These are phyloP conservation scores for Pythium chondricola DNA, from an alignment of 352 stramenopile genomes.

Conservation along the genomic window DNA sequence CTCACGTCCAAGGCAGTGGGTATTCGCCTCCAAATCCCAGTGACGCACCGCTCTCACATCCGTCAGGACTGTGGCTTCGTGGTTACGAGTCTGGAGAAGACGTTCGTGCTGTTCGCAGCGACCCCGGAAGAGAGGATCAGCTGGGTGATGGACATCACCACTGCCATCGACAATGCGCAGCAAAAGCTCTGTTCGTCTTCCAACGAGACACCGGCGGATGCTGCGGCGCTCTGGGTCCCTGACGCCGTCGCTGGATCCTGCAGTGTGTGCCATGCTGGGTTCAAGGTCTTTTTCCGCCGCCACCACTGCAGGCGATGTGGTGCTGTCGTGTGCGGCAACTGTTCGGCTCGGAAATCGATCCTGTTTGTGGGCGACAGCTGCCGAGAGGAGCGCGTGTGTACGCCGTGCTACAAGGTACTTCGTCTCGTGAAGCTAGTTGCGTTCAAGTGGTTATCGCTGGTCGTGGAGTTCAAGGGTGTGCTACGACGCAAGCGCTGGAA, in stretches of 20 bases:
- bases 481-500: slow-evolving; percentile 62
- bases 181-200: slow-evolving; percentile 16
- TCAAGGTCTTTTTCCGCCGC: slow-evolving; percentile 71
- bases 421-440: slow-evolving; percentile 57
- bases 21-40: slow-evolving; percentile 50
- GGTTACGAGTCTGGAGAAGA: slow-evolving; percentile 77
- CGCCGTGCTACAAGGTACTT: slow-evolving; percentile 57
- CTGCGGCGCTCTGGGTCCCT: slow-evolving; percentile 69
- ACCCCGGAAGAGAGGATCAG: slow-evolving; percentile 33
- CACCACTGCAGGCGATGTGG: slow-evolving; percentile 81
- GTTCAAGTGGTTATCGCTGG: slow-evolving; percentile 55
- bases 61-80: slow-evolving; percentile 62
- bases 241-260: slow-evolving; percentile 61
- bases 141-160: slow-evolving; percentile 54
- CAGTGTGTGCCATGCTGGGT: slow-evolving; percentile 56
- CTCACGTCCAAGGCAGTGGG: slow-evolving; percentile 67
- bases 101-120: slow-evolving; percentile 68
- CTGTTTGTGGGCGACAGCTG: slow-evolving; percentile 66
- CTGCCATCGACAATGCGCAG: slow-evolving; percentile 53
- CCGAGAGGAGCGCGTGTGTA: slow-evolving; percentile 66
- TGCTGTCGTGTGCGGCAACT: slow-evolving; percentile 71
- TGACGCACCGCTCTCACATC: slow-evolving; percentile 36
- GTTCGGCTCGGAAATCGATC: slow-evolving; percentile 55
- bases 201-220: slow-evolving; percentile 39
- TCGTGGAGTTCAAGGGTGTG: slow-evolving; percentile 67